Conservation (phyloP, 1,284 basidiomycete species). For the Trametes sp. region DNA sequence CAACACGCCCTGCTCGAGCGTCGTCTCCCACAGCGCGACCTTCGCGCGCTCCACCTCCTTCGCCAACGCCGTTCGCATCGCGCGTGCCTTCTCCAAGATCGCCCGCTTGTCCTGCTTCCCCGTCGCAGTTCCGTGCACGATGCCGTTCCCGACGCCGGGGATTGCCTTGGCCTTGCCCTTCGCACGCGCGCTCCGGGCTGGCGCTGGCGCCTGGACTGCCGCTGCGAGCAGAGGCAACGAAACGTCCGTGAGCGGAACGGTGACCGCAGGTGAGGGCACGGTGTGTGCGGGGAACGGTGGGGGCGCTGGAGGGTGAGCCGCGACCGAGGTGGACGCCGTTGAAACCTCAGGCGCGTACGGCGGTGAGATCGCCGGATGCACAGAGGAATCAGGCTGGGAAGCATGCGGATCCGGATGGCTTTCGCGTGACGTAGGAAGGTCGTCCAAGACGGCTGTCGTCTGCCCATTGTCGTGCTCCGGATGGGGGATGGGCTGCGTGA, state of each 20-base stretch:
- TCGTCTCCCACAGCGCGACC: slow-evolving; percentile 75
- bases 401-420: neutral
- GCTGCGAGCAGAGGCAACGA: neutral
- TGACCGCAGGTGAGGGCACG: no score
- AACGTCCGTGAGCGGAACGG: neutral
- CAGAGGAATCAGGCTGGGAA: neutral
- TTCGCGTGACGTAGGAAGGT: neutral
- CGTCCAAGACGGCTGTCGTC: neutral
- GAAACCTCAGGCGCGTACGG: neutral
- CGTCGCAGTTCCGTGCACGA: slow-evolving; percentile 2
- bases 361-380: neutral
- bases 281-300: neutral
- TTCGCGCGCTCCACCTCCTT: slow-evolving; percentile 67
- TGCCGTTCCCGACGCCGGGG: slow-evolving; percentile 9
- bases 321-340: neutral
- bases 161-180: slow-evolving; percentile 28
- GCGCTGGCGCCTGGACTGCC: neutral
- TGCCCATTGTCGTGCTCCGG: neutral
- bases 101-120: slow-evolving; percentile 23
- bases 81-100: slow-evolving; percentile 52
- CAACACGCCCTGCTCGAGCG: slow-evolving; percentile 75
- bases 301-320: neutral
- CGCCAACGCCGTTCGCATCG: slow-evolving; percentile 57
- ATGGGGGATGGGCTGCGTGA: neutral
- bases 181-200: slow-evolving; percentile 4